Conservation (phyloP, 2,329 filamentous ascomycete genomes). For the Aureobasidium sp. region DNA sequence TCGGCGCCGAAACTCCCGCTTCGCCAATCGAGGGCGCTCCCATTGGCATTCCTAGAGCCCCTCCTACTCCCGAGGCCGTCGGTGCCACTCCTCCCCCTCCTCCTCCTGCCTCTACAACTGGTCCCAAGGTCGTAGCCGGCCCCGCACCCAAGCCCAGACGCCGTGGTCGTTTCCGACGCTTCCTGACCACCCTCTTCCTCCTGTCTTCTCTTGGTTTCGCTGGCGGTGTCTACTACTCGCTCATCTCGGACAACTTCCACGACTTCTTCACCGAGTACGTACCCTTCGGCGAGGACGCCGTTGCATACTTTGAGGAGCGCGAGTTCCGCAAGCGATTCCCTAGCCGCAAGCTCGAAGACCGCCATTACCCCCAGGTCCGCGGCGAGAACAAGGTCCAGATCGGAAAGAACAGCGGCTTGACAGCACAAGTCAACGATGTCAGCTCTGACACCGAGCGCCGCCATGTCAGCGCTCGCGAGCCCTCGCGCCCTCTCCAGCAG, state of each 20-base stretch:
- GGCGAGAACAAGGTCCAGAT: constrained; percentile 70
- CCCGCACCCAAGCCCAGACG: constrained; percentile 47
- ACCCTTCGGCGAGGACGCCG: constrained; percentile 87
- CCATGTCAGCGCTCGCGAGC: constrained; percentile 55
- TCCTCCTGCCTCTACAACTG: constrained; percentile 19
- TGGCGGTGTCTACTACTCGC: constrained; percentile 85
- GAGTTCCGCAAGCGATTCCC: constrained; percentile 86
- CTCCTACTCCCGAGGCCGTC: constrained; percentile 17
- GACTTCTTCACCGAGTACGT: constrained; percentile 98
- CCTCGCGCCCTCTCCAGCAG: constrained; percentile 36
- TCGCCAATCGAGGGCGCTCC: constrained; percentile 17
- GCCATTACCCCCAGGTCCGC: constrained; percentile 41
- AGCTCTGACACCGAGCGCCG: constrained; percentile 55
- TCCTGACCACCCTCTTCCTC: constrained; percentile 68
- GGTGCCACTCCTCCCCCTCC: constrained; percentile 24
- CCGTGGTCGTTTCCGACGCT: constrained; percentile 68
- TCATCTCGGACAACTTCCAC: constrained; percentile 95
- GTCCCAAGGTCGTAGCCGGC: constrained; percentile 31
- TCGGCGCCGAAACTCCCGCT: constrained; percentile 19
- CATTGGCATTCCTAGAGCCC: constrained; percentile 22
- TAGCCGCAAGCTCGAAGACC: constrained; percentile 36
- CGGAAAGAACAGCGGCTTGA: constrained; percentile 76
- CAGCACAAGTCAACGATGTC: constrained; percentile 55
- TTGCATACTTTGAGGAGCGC: constrained; percentile 90
- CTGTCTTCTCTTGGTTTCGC: constrained; percentile 73